Evolutionary conservation across 2,329 filamentous ascomycete species (phyloP).

Genomic region (Chrysoporthe cubensis): DNA sequence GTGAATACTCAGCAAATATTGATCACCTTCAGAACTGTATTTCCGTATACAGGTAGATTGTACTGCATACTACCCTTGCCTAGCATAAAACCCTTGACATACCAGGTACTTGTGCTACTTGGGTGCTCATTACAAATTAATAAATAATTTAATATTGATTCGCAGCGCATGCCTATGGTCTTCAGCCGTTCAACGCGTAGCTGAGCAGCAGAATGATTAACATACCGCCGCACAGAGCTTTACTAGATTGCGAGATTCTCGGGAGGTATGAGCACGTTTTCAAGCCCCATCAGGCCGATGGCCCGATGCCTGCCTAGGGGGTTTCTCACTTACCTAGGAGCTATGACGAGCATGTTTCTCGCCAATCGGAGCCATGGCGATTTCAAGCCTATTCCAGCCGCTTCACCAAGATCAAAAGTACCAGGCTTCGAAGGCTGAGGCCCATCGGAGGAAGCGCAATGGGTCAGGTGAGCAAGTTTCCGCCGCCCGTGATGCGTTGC

Average conservation of each 20-base stretch:
- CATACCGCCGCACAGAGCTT: background rate
- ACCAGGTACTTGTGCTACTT: too few relatives aligned
- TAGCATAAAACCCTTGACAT: too few relatives aligned
- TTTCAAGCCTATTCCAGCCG: background rate
- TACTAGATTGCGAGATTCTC: background rate
- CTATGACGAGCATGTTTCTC: constrained; percentile 9
- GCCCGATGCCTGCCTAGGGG: background rate
- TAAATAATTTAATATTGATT: too few relatives aligned
- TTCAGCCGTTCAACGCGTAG: too few relatives aligned
- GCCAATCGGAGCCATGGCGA: background rate
- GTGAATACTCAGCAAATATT: too few relatives aligned
- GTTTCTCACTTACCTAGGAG: constrained; percentile 30
- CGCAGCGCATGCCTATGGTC: background rate
- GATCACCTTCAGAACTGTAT: too few relatives aligned
- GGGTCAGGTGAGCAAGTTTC: constrained; percentile 1
- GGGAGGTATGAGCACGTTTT: background rate
- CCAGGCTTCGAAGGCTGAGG: background rate
- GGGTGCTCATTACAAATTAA: too few relatives aligned
- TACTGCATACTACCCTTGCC: too few relatives aligned
- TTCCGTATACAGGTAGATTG: too few relatives aligned
- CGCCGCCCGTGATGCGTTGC: background rate
- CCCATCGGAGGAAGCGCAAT: background rate
- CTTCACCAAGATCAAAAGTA: background rate
- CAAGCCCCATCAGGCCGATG: background rate
- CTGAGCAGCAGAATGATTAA: background rate